phyloP scores from a whole-genome alignment of 2,329 filamentous ascomycete genomes.

The Immersiporthe knoxdaviesiana region DNA sequence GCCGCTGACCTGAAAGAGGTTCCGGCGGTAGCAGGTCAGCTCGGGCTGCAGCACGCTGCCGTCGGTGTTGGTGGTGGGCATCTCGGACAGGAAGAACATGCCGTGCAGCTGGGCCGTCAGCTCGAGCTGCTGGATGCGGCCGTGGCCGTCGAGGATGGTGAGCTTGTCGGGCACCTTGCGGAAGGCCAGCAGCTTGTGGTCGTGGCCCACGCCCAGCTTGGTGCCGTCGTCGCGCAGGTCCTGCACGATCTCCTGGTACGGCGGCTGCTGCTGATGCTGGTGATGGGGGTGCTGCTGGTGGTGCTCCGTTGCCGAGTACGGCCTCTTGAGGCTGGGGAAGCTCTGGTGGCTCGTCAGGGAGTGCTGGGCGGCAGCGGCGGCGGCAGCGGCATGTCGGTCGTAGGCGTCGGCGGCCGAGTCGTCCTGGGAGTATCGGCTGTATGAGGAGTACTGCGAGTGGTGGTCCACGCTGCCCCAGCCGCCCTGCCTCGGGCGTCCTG shows the following conservation, averaged over 20 bases:
- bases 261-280: no score
- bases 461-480: slow-evolving; percentile 45
- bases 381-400: slow-evolving; percentile 54
- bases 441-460: slow-evolving; percentile 52
- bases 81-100: slow-evolving; percentile 88
- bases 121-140: slow-evolving; percentile 63
- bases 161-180: slow-evolving; percentile 61
- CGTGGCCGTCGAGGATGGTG: slow-evolving; percentile 62
- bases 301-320: slow-evolving; percentile 60
- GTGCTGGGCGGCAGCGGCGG: slow-evolving; percentile 50
- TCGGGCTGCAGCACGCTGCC: slow-evolving; percentile 70
- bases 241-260: slow-evolving; percentile 64
- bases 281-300: no score
- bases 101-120: slow-evolving; percentile 77
- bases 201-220: slow-evolving; percentile 61
- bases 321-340: slow-evolving; percentile 60
- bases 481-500: slow-evolving; percentile 53
- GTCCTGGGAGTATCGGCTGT: slow-evolving; percentile 58
- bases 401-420: slow-evolving; percentile 52
- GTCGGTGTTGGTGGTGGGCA: slow-evolving; percentile 66
- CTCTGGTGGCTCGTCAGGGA: slow-evolving; percentile 54
- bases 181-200: slow-evolving; percentile 65
- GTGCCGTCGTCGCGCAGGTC: slow-evolving; percentile 62
- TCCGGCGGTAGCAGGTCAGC: slow-evolving; percentile 92
- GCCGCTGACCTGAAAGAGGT: slow-evolving; percentile 94